Evolutionary conservation across 148 eudicot genomes (phyloP).

Genomic region (Gaultheria prostrata): DNA sequence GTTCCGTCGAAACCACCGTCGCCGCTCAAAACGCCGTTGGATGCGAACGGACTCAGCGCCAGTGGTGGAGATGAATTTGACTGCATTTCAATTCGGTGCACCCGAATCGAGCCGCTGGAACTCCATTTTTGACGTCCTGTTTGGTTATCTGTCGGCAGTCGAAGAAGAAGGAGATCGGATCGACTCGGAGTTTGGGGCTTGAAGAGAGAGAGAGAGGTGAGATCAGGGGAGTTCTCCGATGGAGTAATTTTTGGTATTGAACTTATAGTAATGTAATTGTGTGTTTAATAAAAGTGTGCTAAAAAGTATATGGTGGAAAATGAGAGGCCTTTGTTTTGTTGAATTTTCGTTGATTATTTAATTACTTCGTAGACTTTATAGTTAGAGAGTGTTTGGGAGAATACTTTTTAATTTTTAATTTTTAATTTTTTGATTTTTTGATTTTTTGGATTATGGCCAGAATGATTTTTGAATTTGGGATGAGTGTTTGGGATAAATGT

Average conservation of each 20-base stretch:
- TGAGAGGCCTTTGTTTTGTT: not conserved
- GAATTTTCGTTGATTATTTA: constrained; percentile 1
- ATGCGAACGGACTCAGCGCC: constrained; percentile 50
- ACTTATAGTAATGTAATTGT: not conserved
- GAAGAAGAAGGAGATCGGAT: constrained; percentile 21
- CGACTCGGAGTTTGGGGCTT: not conserved
- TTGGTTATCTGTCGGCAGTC: not conserved
- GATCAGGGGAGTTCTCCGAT: not conserved
- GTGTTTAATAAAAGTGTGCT: not conserved
- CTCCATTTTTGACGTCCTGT: constrained; percentile 8
- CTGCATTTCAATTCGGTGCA: constrained; percentile 56
- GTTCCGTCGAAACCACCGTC: constrained; percentile 59
- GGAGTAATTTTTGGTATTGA: not conserved
- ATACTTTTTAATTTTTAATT: too few species aligned
- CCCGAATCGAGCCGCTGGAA: constrained; percentile 12
- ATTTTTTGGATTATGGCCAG: too few species aligned
- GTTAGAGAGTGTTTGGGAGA: too few species aligned
- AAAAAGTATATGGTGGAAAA: too few species aligned
- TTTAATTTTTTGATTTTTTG: too few species aligned
- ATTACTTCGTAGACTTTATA: not conserved
- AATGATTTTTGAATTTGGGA: too few species aligned
- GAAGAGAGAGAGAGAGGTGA: constrained; percentile 1
- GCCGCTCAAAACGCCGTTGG: constrained; percentile 55
- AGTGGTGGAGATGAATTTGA: constrained; percentile 39
- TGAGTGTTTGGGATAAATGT: too few species aligned